phyloP scores from a whole-genome alignment of 805 yeast species.

The Candida tallmaniae region DNA sequence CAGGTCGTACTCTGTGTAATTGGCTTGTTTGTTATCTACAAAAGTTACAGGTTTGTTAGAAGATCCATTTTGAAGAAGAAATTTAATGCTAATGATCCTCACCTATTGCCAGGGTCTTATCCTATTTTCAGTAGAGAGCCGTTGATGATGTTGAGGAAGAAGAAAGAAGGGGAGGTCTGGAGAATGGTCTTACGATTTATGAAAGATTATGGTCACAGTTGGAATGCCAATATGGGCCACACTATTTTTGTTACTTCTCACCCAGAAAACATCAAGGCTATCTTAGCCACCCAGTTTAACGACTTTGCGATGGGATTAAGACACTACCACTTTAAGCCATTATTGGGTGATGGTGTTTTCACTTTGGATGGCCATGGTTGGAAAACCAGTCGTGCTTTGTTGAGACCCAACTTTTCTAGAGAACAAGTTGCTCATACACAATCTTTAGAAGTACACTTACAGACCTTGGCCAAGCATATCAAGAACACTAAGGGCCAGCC shows the following conservation, averaged over 20 bases:
- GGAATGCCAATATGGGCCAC: slow-evolving; percentile 17
- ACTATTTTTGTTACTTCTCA: slow-evolving; percentile 22
- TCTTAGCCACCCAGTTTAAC: slow-evolving; percentile 31
- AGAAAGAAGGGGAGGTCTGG: slow-evolving; percentile 11
- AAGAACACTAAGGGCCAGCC: slow-evolving; percentile 17
- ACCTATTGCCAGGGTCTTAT: slow-evolving; percentile 12
- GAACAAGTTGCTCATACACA: slow-evolving; percentile 29
- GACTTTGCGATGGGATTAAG: slow-evolving; percentile 29
- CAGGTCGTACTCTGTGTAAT: neutral
- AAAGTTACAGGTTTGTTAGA: slow-evolving; percentile 3
- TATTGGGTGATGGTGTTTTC: slow-evolving; percentile 33
- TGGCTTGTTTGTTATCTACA: slow-evolving; percentile 1
- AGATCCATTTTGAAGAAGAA: slow-evolving; percentile 8
- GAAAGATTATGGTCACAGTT: slow-evolving; percentile 12
- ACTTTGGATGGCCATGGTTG: slow-evolving; percentile 33
- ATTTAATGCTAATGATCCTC: slow-evolving; percentile 9
- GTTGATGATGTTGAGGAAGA: slow-evolving; percentile 6
- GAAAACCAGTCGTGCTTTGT: slow-evolving; percentile 32
- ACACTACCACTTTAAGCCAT: slow-evolving; percentile 23
- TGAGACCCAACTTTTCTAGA: slow-evolving; percentile 32
- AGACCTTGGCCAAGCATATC: slow-evolving; percentile 20
- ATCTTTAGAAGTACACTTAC: slow-evolving; percentile 24
- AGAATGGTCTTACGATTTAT: slow-evolving; percentile 11
- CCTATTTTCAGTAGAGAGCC: slow-evolving; percentile 13
- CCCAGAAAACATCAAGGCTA: slow-evolving; percentile 31